phyloP scores from a whole-genome alignment of 768 basidiomycete species.

The Hygrocybe punicea region DNA sequence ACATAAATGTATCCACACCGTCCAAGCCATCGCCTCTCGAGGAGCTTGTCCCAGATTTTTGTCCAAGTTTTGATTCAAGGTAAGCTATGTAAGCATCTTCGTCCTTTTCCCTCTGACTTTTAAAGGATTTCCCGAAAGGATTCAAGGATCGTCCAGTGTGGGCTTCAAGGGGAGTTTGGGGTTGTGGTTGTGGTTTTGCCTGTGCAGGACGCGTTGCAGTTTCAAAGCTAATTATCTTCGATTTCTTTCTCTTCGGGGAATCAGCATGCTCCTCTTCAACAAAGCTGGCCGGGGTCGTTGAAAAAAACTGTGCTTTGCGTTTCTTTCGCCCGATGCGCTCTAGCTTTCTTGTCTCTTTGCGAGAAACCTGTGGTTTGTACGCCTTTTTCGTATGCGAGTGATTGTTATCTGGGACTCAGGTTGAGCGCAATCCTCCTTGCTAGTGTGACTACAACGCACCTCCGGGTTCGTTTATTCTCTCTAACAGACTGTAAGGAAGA shows the following conservation, averaged over 20 bases:
- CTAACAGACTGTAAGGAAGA: too few species aligned
- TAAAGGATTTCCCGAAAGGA: slow-evolving; percentile 12
- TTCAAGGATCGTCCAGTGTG: background rate
- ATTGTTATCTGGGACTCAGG: slow-evolving; percentile 16
- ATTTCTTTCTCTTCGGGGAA: slow-evolving; percentile 51
- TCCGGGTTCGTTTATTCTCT: too few species aligned
- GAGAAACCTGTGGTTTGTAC: slow-evolving; percentile 31
- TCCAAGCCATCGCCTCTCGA: slow-evolving; percentile 78
- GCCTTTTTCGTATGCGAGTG: slow-evolving; percentile 18
- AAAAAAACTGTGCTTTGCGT: slow-evolving; percentile 60
- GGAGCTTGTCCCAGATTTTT: slow-evolving; percentile 43
- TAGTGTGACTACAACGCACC: too few species aligned
- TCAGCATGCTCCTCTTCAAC: slow-evolving; percentile 46
- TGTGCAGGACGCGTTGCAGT: slow-evolving; percentile 8
- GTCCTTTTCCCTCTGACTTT: slow-evolving; percentile 47
- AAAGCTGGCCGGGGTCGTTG: slow-evolving; percentile 20
- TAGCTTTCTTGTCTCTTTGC: slow-evolving; percentile 66
- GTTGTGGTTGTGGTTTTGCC: slow-evolving; percentile 25
- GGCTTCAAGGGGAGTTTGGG: slow-evolving; percentile 31
- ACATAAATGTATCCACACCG: slow-evolving; percentile 46
- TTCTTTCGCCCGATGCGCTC: slow-evolving; percentile 57
- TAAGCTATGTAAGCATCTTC: slow-evolving; percentile 87
- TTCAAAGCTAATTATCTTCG: slow-evolving; percentile 1
- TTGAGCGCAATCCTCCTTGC: background rate
- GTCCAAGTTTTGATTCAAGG: slow-evolving; percentile 74